phyloP scores from a whole-genome alignment of 2,329 filamentous ascomycete species.

The Aureobasidium namibiae region DNA sequence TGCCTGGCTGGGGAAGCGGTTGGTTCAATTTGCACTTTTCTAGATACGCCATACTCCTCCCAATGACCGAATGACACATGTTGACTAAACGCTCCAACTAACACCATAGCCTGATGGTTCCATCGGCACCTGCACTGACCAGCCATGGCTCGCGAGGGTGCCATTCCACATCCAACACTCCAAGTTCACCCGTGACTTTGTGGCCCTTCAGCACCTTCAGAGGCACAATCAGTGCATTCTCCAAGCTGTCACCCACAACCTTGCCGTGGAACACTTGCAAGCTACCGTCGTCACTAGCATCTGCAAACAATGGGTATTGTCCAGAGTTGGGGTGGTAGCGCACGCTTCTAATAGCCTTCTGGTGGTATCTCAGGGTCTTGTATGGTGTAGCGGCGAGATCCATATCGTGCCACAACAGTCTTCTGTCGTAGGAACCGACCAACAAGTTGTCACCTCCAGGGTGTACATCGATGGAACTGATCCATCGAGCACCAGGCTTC shows the following conservation, averaged over 20 bases:
- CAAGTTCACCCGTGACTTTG: conserved; percentile 74
- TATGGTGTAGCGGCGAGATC: conserved; percentile 85
- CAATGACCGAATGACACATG: conserved; percentile 6
- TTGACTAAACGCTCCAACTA: conserved; percentile 17
- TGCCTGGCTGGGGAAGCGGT: not conserved
- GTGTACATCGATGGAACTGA: conserved; percentile 88
- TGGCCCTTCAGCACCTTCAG: conserved; percentile 91
- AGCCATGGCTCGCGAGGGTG: conserved; percentile 91
- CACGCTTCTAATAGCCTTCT: conserved; percentile 82
- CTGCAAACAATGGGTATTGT: conserved; percentile 76
- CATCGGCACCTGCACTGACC: conserved; percentile 88
- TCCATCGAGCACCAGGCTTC: conserved; percentile 89
- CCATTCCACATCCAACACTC: conserved; percentile 93
- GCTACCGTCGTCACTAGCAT: conserved; percentile 89
- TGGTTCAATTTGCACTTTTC: not conserved
- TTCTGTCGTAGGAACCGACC: conserved; percentile 87
- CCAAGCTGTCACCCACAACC: conserved; percentile 88
- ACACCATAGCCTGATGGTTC: conserved; percentile 81
- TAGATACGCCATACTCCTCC: conserved; percentile 9
- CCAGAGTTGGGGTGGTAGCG: conserved; percentile 64
- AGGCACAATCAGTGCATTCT: conserved; percentile 92
- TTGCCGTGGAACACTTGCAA: conserved; percentile 96
- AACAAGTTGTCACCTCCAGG: conserved; percentile 89
- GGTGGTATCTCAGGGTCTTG: conserved; percentile 93
- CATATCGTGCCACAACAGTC: conserved; percentile 92